Evolutionary conservation across 2,329 filamentous ascomycete species (phyloP).

Genomic region (Verticillium alfalfae): DNA sequence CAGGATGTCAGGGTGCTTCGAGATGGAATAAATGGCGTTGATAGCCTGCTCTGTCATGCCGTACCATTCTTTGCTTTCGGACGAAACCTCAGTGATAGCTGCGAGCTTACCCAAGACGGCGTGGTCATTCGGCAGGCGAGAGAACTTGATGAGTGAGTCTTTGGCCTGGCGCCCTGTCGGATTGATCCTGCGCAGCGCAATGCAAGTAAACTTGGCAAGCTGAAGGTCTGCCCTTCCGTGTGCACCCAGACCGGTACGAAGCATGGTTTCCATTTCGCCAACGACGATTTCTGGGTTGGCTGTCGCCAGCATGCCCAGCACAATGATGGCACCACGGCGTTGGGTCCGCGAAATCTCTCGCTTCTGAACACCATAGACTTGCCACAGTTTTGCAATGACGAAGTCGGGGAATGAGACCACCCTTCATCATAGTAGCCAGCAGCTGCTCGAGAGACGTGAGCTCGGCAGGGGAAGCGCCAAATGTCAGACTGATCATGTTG

Average conservation of each 20-base stretch:
- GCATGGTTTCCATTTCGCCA: slow-evolving; percentile 90
- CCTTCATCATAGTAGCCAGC: slow-evolving; percentile 95
- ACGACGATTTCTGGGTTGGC: slow-evolving; percentile 91
- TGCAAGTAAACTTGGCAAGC: slow-evolving; percentile 90
- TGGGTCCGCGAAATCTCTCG: slow-evolving; percentile 90
- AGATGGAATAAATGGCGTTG: slow-evolving; percentile 87
- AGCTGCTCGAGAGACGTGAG: slow-evolving; percentile 93
- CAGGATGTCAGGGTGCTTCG: slow-evolving; percentile 88
- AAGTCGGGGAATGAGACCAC: slow-evolving; percentile 78
- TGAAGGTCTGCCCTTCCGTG: slow-evolving; percentile 79
- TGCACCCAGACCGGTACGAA: slow-evolving; percentile 79
- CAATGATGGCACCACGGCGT: slow-evolving; percentile 87
- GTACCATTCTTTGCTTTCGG: slow-evolving; percentile 92
- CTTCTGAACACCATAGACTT: slow-evolving; percentile 92
- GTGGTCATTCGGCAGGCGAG: slow-evolving; percentile 86
- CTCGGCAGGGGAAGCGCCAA: slow-evolving; percentile 90
- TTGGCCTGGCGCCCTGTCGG: slow-evolving; percentile 76
- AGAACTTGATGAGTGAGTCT: slow-evolving; percentile 61
- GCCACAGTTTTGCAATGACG: slow-evolving; percentile 91
- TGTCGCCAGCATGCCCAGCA: slow-evolving; percentile 91
- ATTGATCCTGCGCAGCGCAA: slow-evolving; percentile 87
- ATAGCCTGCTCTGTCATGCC: slow-evolving; percentile 95
- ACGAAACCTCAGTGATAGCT: slow-evolving; percentile 77
- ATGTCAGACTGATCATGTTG: slow-evolving; percentile 99
- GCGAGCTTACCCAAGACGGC: slow-evolving; percentile 77